Percentiles rank a stretch among this genome's conserved stretches.
phyloP scores from a whole-genome alignment of 1,284 basidiomycete genomes.

The Moniliophthora roreri region DNA sequence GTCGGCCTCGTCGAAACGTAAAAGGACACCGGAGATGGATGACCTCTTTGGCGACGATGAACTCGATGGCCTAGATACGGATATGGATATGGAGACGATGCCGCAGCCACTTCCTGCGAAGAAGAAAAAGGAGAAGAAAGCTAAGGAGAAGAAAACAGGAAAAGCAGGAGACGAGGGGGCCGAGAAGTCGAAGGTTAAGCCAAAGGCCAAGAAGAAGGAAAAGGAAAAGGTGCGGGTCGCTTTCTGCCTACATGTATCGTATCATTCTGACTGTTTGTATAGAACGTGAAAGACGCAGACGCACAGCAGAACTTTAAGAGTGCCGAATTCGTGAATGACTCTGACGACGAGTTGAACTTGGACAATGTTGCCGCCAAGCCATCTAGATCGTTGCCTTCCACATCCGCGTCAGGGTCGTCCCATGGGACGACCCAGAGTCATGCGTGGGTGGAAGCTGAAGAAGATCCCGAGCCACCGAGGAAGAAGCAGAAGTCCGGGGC shows the following conservation, averaged over 20 bases:
- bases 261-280: not conserved
- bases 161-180: not conserved
- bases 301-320: not conserved
- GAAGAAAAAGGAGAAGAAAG: slow-evolving; percentile 3
- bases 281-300: slow-evolving; percentile 2
- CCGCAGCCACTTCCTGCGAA: not conserved
- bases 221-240: slow-evolving; percentile 7
- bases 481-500: slow-evolving; percentile 6
- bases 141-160: not conserved
- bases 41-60: not conserved
- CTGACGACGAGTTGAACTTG: not conserved
- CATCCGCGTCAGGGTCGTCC: not conserved
- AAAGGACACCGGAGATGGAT: not conserved
- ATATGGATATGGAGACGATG: not conserved
- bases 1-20: not conserved
- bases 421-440: not conserved
- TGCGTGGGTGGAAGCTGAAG: not conserved
- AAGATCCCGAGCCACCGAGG: not conserved
- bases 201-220: slow-evolving; percentile 10
- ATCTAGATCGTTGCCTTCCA: not conserved
- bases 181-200: slow-evolving; percentile 4
- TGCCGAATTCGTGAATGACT: not conserved
- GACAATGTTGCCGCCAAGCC: not conserved
- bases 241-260: not conserved
- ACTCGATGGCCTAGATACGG: not conserved